Percentiles rank a stretch among this genome's conserved stretches.
Conservation (phyloP, 1,139 yeast species). For the Kluyveromyces sp. region DNA sequence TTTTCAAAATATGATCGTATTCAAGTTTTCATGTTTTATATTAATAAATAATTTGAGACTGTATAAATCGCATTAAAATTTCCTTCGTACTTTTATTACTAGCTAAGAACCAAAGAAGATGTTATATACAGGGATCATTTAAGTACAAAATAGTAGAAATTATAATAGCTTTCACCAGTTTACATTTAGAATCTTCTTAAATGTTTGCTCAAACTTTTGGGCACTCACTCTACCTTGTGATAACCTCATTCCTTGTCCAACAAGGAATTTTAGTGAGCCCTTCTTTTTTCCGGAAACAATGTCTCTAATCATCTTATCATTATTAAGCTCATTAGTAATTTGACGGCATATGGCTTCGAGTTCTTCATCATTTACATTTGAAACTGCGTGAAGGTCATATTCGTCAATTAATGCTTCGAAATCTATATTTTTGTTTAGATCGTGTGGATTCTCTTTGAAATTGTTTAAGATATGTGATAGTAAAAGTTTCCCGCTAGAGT, state of each 20-base stretch:
- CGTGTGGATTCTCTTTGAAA: constrained; percentile 30
- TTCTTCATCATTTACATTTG: constrained; percentile 35
- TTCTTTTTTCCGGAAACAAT: constrained; percentile 50
- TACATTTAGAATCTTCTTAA: constrained; percentile 30
- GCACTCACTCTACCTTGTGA: constrained; percentile 63
- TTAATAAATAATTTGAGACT: no score
- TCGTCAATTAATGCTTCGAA: constrained; percentile 41
- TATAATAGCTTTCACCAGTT: constrained; percentile 10
- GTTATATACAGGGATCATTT: no score
- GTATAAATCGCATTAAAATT: no score
- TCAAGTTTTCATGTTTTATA: no score
- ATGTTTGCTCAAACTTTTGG: constrained; percentile 37
- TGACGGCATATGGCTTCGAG: constrained; percentile 45
- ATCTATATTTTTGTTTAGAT: constrained; percentile 26
- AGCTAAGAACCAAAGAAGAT: no score
- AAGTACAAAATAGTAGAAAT: background rate
- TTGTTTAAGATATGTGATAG: constrained; percentile 51
- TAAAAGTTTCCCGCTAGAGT: constrained; percentile 59
- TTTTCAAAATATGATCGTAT: no score
- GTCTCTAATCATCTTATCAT: constrained; percentile 51
- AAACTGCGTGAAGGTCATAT: constrained; percentile 40
- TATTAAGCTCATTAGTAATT: constrained; percentile 37
- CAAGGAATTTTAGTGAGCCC: constrained; percentile 60
- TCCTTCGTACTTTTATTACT: no score
- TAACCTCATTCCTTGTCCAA: constrained; percentile 79